Percentiles rank a stretch among this genome's conserved stretches.
phyloP scores from a whole-genome alignment of 305 asterid genomes.

The Fraxinus latifolia region DNA sequence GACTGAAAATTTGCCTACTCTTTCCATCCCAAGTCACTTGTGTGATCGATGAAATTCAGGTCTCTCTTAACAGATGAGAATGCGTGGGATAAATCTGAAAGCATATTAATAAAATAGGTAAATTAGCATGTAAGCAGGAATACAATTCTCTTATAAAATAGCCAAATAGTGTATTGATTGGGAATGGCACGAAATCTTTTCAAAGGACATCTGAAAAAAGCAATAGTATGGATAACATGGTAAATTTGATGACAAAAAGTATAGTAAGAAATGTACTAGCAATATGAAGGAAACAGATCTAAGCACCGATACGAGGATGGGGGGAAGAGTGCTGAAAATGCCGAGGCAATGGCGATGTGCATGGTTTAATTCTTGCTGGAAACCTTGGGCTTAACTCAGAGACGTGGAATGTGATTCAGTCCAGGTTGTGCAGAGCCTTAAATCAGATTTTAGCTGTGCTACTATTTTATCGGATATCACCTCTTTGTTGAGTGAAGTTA shows the following conservation, averaged over 20 bases:
- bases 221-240: background rate
- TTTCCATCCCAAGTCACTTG: conserved; percentile 98
- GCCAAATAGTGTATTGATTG: background rate
- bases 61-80: conserved; percentile 86
- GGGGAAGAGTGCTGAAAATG: background rate
- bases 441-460: background rate
- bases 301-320: background rate
- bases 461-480: background rate
- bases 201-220: background rate
- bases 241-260: background rate
- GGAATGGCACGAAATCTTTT: background rate
- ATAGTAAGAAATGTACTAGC: background rate
- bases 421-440: background rate
- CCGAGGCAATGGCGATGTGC: background rate
- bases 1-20: conserved; percentile 65
- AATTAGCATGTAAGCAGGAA: conserved; percentile 14
- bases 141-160: background rate
- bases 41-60: conserved; percentile 87
- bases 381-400: background rate
- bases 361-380: background rate
- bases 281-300: background rate
- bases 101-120: conserved; percentile 25
- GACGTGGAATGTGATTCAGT: background rate
- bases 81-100: conserved; percentile 90
- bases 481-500: background rate